A percentile compares a stretch with the other conserved stretches of the same genome.
Conservation (phyloP, 768 basidiomycete genomes). For the Inosperma sp. region DNA sequence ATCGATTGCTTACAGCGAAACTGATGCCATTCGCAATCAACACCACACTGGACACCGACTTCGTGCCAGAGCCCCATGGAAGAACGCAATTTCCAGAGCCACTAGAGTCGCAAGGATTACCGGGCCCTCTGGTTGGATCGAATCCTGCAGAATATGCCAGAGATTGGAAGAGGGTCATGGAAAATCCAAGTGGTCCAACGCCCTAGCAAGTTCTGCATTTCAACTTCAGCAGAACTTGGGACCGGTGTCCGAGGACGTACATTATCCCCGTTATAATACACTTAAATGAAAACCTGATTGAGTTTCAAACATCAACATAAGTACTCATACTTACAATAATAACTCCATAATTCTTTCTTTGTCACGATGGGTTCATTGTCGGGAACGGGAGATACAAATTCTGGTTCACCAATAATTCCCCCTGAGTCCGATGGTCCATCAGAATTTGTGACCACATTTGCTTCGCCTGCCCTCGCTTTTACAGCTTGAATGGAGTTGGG, state of each 20-base stretch:
- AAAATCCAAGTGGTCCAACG: conserved; percentile 63
- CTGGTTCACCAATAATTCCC: conserved; percentile 15
- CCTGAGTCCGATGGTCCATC: too few relatives aligned
- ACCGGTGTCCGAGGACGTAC: conserved; percentile 31
- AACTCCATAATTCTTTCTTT: conserved; percentile 72
- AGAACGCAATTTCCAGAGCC: conserved; percentile 74
- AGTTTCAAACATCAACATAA: neutral
- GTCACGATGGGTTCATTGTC: conserved; percentile 67
- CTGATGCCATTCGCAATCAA: conserved; percentile 71
- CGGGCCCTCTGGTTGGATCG: conserved; percentile 65
- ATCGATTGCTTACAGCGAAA: conserved; percentile 56
- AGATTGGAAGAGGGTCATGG: conserved; percentile 70
- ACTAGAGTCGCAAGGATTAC: conserved; percentile 58
- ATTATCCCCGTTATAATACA: conserved; percentile 81
- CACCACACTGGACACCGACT: conserved; percentile 71
- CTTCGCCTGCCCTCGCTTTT: too few relatives aligned
- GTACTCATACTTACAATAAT: conserved; percentile 52
- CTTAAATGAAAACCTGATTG: conserved; percentile 32
- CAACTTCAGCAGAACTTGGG: neutral
- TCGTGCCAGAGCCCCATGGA: conserved; percentile 71
- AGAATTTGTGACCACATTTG: too few relatives aligned
- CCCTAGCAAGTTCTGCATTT: conserved; percentile 38
- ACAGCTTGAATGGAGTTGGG: too few relatives aligned
- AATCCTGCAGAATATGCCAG: conserved; percentile 69
- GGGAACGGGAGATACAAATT: conserved; percentile 37